These are phyloP conservation scores for Mycena latifolia DNA, from an alignment of 768 basidiomycete genomes.

Conservation along the genomic window DNA sequence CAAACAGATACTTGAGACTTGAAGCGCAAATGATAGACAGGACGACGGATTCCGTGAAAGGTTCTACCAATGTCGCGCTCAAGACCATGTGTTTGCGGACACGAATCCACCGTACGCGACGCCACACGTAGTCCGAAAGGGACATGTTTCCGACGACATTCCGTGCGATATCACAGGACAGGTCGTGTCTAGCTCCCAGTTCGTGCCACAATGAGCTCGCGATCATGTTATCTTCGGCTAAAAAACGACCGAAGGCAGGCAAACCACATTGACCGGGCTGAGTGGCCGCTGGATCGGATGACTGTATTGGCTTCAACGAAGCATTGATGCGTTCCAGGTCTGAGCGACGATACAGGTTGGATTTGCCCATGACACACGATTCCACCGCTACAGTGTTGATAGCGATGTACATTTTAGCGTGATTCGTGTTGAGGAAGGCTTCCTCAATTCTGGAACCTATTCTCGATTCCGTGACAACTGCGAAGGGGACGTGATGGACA, in stretches of 20 bases:
- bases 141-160: slow-evolving; percentile 93
- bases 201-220: slow-evolving; percentile 95
- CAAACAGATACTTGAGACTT: slow-evolving; percentile 64
- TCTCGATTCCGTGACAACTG: slow-evolving; percentile 73
- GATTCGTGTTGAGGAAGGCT: slow-evolving; percentile 96
- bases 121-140: slow-evolving; percentile 85
- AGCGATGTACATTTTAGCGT: slow-evolving; percentile 98
- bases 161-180: slow-evolving; percentile 91
- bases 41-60: slow-evolving; percentile 90
- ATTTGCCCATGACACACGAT: slow-evolving; percentile 98
- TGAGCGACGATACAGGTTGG: slow-evolving; percentile 91
- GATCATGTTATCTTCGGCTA: slow-evolving; percentile 99
- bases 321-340: slow-evolving; percentile 85
- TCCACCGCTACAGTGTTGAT: slow-evolving; percentile 91
- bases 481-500: slow-evolving; percentile 97
- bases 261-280: slow-evolving; percentile 65
- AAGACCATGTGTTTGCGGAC: slow-evolving; percentile 96
- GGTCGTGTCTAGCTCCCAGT: slow-evolving; percentile 85
- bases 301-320: slow-evolving; percentile 62
- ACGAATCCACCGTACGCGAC: slow-evolving; percentile 96
- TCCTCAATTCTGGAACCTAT: slow-evolving; percentile 91
- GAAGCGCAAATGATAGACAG: slow-evolving; percentile 73
- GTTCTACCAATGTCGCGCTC: slow-evolving; percentile 88
- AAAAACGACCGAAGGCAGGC: slow-evolving; percentile 84
- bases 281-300: slow-evolving; percentile 35